Base-by-base conservation (phyloP, 2,329 filamentous ascomycete species). In the Lachnellula hyalina region DNA sequence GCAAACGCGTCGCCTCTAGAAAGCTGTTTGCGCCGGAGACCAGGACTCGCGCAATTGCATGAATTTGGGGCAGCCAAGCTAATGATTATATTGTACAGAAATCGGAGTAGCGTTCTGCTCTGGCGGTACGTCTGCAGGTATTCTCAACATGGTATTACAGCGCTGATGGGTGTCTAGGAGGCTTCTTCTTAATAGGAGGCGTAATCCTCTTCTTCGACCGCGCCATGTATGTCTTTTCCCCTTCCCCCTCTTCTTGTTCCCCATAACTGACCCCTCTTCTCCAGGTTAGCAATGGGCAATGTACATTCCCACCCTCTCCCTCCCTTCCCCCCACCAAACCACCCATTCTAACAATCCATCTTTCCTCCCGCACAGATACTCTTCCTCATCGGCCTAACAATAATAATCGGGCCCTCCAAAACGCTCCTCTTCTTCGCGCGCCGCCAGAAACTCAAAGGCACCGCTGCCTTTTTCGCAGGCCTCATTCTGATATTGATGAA, bases 171-270 rank as follows among this genome's bases (percentile, higher is more conserved):
- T 48, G 52, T 57, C n/a, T 42, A 96, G 93, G 93, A 72, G 90
- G 89, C 63, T 86, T 97, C 78, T 99, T 99, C 79, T 83, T 99
- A 54, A 82, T 96, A 70, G 89, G 90, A 69, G 94, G 94, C 58
- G 90, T 99, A 9, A 81, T 99, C 74, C 83, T 99, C 74, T 97
- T 99, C 77, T 99, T 99, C 77, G 94, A 99, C 75, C 85, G 94
- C 62, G 90, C 94, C 68, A 92, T 97, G 90, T 93, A 77, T 68
- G 85, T 78, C n/a, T 9, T 42, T 2, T 4, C 28, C 42, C 52
- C 34, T 23, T 19, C 42, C 19, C 28, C 49, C 35, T 49, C 47
- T 36, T 21, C 42, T 32, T n/a, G 41, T 23, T 49, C 38, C 47
- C 35, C 38, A 28, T 32, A 35, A 38, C 53, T 60, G 45, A 56